Evolutionary conservation across 441 rosid genomes (phyloP).

Genomic region (Adansonia madagascariensis): DNA sequence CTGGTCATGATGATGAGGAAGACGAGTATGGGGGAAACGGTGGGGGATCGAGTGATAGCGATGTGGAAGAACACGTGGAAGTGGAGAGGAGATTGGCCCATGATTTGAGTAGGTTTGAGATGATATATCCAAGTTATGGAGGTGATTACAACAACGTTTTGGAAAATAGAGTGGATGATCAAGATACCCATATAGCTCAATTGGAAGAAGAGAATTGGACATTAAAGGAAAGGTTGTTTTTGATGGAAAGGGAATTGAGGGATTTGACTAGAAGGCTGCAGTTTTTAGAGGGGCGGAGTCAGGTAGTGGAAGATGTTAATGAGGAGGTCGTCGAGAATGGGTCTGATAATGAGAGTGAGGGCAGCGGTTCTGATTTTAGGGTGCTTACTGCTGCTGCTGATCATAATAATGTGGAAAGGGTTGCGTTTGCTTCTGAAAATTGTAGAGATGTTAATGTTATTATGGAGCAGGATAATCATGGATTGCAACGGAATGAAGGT

Average conservation of each 20-base stretch:
- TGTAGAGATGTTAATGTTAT: constrained; percentile 27
- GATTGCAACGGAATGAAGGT: not conserved
- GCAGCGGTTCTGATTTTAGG: constrained; percentile 65
- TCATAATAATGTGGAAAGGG: constrained; percentile 39
- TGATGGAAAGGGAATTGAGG: constrained; percentile 87
- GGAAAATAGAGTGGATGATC: constrained; percentile 96
- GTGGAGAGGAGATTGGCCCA: constrained; percentile 93
- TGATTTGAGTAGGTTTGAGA: constrained; percentile 94
- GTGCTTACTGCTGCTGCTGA: constrained; percentile 28
- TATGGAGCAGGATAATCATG: constrained; percentile 32
- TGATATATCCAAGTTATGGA: constrained; percentile 78
- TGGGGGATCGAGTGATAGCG: constrained; percentile 91
- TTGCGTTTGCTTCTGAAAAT: constrained; percentile 31
- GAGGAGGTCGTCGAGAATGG: constrained; percentile 86
- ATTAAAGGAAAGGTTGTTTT: constrained; percentile 80
- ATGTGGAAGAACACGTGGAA: constrained; percentile 94
- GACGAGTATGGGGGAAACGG: constrained; percentile 88
- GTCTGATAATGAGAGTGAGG: constrained; percentile 74
- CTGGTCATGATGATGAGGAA: constrained; percentile 65
- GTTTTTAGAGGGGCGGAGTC: constrained; percentile 69
- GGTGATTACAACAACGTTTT: constrained; percentile 73
- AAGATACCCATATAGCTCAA: constrained; percentile 86
- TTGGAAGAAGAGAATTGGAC: constrained; percentile 92
- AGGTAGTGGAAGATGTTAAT: constrained; percentile 58
- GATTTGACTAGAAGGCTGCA: constrained; percentile 86